Conservation (phyloP, 169 alveolate genomes). For the Eimeria praecox region DNA sequence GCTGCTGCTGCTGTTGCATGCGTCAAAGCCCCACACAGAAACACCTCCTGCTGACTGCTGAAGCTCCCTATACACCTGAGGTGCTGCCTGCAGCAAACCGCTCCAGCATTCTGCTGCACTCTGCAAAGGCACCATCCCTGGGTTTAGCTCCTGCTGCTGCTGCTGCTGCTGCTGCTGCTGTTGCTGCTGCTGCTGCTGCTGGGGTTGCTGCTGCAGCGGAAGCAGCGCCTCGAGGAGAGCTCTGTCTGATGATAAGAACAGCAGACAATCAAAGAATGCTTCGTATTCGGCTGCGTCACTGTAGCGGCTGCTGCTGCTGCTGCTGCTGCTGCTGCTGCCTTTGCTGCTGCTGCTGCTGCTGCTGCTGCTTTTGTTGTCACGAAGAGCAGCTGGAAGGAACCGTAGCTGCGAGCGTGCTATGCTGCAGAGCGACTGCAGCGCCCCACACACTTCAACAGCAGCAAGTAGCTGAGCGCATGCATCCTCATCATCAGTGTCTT, state of each 20-base stretch:
- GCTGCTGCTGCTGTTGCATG: conserved; percentile 14
- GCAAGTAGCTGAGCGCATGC: conserved; percentile 75
- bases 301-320: conserved; percentile 40
- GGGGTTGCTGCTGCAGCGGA: conserved; percentile 39
- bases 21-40: background rate
- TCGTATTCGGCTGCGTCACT: background rate
- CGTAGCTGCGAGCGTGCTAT: conserved; percentile 70
- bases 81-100: conserved; percentile 33
- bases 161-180: conserved; percentile 52
- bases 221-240: conserved; percentile 30
- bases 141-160: conserved; percentile 5
- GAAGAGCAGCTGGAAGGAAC: conserved; percentile 51
- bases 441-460: conserved; percentile 80
- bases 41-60: conserved; percentile 6
- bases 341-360: conserved; percentile 37
- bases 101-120: conserved; percentile 53
- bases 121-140: conserved; percentile 58
- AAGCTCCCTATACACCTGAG: background rate
- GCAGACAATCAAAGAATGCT: conserved; percentile 23
- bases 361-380: conserved; percentile 45
- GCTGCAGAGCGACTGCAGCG: conserved; percentile 71
- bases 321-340: conserved; percentile 45
- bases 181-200: conserved; percentile 17
- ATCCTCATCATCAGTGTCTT: conserved; percentile 71
- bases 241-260: background rate